Percentiles rank a stretch among this genome's conserved stretches.
phyloP scores from a whole-genome alignment of 306 rosid species.

The Chamaecrista fasciculata region DNA sequence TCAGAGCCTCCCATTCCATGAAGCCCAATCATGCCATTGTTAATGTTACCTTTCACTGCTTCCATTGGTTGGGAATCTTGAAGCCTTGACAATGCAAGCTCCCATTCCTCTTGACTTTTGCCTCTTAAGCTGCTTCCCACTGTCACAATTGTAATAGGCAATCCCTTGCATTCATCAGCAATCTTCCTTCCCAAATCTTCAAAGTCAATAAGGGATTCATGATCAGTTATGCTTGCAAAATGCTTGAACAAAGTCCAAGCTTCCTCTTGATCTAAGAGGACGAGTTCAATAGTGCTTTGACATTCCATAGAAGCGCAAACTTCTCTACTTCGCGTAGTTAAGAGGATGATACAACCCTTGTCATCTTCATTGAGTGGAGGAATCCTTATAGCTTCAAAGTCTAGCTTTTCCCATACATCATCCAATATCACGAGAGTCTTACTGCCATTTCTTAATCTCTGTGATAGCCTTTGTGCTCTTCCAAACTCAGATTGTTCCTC shows the following conservation, averaged over 20 bases:
- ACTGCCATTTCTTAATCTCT: not conserved
- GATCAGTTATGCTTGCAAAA: not conserved
- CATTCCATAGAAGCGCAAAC: slow-evolving; percentile 21
- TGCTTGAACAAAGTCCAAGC: slow-evolving; percentile 22
- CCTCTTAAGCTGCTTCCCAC: slow-evolving; percentile 13
- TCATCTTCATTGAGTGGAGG: not conserved
- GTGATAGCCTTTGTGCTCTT: slow-evolving; percentile 7
- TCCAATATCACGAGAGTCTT: slow-evolving; percentile 20
- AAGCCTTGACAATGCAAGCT: not conserved
- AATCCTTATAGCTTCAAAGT: slow-evolving; percentile 20
- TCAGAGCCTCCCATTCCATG: slow-evolving; percentile 20
- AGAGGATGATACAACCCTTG: slow-evolving; percentile 2
- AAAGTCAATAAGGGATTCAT: not conserved
- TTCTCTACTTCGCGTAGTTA: not conserved
- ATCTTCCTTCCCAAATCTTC: not conserved
- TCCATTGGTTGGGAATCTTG: not conserved
- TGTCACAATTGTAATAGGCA: slow-evolving; percentile 12
- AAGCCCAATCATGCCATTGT: slow-evolving; percentile 1
- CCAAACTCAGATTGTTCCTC: not conserved
- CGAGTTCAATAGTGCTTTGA: not conserved
- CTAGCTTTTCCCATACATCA: slow-evolving; percentile 23
- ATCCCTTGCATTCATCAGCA: slow-evolving; percentile 16
- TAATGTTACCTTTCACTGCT: not conserved
- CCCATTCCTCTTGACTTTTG: not conserved
- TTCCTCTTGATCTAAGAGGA: slow-evolving; percentile 14